Evolutionary conservation across 768 basidiomycete genomes (phyloP).

Genomic region (Dendrothele bispora): DNA sequence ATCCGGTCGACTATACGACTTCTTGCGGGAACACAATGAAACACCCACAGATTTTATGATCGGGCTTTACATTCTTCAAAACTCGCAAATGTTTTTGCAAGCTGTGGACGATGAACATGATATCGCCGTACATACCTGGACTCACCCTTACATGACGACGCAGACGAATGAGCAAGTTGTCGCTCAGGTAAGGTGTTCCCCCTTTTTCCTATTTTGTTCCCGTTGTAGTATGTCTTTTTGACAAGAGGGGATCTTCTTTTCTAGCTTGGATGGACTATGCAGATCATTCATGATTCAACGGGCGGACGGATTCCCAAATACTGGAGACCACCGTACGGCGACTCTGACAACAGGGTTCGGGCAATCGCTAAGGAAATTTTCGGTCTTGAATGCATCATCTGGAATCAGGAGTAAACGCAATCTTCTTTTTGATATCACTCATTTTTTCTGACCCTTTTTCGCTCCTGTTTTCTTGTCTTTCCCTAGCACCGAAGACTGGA

Average conservation of each 20-base stretch:
- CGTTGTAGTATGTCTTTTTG: background rate
- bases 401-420: conserved; percentile 93
- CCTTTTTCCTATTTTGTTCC: background rate
- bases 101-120: conserved; percentile 50
- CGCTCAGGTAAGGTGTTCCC: conserved; percentile 46
- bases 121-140: conserved; percentile 63
- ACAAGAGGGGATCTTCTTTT: too few species aligned
- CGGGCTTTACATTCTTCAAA: conserved; percentile 67
- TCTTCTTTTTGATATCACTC: conserved; percentile 17
- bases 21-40: conserved; percentile 63
- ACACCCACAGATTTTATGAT: conserved; percentile 91
- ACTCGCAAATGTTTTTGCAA: conserved; percentile 53
- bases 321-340: conserved; percentile 91
- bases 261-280: conserved; percentile 80
- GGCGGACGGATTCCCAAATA: conserved; percentile 68
- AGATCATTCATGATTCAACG: conserved; percentile 76
- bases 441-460: conserved; percentile 20
- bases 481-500: conserved; percentile 76
- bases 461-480: background rate
- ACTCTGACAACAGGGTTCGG: conserved; percentile 79
- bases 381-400: conserved; percentile 79
- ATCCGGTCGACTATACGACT: conserved; percentile 57
- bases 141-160: conserved; percentile 81
- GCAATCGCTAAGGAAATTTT: conserved; percentile 85
- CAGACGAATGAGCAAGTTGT: conserved; percentile 67